Base-by-base conservation (phyloP, 352 stramenopile species). In the Pythium phragmitis region DNA sequence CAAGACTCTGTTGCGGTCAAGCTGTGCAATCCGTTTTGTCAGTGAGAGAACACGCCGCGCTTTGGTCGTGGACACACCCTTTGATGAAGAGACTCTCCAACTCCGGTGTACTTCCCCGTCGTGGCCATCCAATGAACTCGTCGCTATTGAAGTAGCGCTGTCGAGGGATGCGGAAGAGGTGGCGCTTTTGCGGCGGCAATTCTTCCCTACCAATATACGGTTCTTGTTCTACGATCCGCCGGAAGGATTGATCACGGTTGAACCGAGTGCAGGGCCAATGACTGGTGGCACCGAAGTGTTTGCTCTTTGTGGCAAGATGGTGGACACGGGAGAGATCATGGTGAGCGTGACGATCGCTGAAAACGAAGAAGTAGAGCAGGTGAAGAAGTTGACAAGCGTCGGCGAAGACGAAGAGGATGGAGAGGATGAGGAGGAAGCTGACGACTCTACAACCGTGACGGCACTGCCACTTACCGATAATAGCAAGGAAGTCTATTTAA, bases 211-310 rank as follows among this genome's bases (percentile, higher is more conserved):
- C 8, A 68, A 46, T 2, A 67, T 89, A 17, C 75, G 87, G 28
- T 91, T 88, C 51, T 58, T 91, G 16, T 91, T 89, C 30, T 91
- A 91, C 52, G 79, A 91, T 26, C 82, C 80, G 3, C 82, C 82
- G 0, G 63, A 87, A n/a, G 82, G 80, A 1, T 52, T 80, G 30
- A 91, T 89, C 49, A 75, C 59, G 7, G 81, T 91, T 34, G 77
- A 89, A 17, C 82, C 82, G 28, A 54, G 67, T 11, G 82, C 80
- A 16, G 82, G 82, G 7, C 82, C 82, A 0, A 61, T 89, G 34
- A 56, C 58, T 14, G 82, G 82, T 21, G 79, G 77, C 12, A 89
- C 82, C 0, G 59, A 84, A 48, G 79, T 89, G 1, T 46, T 84
- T 2, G 79, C 64, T 2, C 82, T 67, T 60, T 89, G 82, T 60